These are phyloP conservation scores for Fragilariopsis cylindrus DNA, from an alignment of 108 stramenopile genomes.

Conservation along the genomic window DNA sequence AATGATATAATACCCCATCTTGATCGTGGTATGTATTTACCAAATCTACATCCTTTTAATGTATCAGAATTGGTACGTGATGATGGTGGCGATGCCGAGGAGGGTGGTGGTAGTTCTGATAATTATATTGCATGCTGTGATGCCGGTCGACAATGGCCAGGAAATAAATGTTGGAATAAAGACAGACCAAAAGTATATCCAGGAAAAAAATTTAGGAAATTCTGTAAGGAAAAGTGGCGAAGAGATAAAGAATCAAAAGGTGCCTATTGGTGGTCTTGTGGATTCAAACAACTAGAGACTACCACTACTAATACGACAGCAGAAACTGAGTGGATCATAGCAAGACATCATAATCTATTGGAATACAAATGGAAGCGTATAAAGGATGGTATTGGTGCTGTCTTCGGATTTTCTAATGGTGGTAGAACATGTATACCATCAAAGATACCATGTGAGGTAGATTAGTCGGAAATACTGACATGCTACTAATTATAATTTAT, in stretches of 20 bases:
- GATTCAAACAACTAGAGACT: no score
- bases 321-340: background rate
- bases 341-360: background rate
- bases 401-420: conserved; percentile 2
- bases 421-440: conserved; percentile 15
- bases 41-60: background rate
- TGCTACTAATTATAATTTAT: no score
- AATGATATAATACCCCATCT: background rate
- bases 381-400: background rate
- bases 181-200: no score
- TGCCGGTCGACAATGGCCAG: conserved; percentile 1
- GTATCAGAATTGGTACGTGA: background rate
- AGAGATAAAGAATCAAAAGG: no score
- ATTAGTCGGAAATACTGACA: no score
- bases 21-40: background rate
- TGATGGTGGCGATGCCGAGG: background rate
- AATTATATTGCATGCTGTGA: conserved; percentile 5
- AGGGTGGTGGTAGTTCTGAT: background rate
- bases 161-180: background rate
- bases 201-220: background rate
- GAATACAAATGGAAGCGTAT: background rate
- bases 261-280: no score
- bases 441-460: background rate
- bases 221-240: no score
- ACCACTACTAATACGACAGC: background rate